Conservation (phyloP, 176 grass and related monocot genomes). For the Phragmites australis region DNA sequence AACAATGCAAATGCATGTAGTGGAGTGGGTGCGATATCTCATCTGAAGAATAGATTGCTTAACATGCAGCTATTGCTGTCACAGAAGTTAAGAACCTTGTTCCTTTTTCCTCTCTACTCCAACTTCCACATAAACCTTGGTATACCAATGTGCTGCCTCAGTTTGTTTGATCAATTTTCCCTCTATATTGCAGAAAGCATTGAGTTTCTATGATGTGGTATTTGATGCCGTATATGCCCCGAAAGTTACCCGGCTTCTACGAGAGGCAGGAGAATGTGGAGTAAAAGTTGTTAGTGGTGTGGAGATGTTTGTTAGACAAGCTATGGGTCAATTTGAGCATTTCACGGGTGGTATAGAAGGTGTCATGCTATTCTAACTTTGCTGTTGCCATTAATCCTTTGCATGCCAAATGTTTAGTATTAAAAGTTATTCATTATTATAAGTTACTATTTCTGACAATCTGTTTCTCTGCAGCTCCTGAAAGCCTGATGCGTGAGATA, state of each 20-base stretch:
- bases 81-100: neutral
- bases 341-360: constrained; percentile 80
- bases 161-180: constrained; percentile 23
- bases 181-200: constrained; percentile 66
- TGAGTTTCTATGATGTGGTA: constrained; percentile 72
- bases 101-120: constrained; percentile 16
- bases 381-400: neutral
- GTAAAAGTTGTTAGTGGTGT: constrained; percentile 80
- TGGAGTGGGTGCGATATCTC: neutral
- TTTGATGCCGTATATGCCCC: constrained; percentile 97
- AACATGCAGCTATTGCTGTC: neutral
- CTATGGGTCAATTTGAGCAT: constrained; percentile 83
- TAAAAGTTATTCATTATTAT: neutral
- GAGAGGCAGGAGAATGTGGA: constrained; percentile 82
- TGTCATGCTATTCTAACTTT: constrained; percentile 41
- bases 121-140: constrained; percentile 5
- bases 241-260: constrained; percentile 84
- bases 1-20: neutral
- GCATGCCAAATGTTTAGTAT: neutral
- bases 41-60: neutral
- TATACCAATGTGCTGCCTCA: neutral
- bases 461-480: constrained; percentile 69
- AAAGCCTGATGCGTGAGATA: constrained; percentile 79
- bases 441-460: constrained; percentile 26
- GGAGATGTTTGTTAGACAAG: constrained; percentile 96